Evolutionary conservation across 208 protist species (phyloP).

Genomic region (Leishmania tropica): DNA sequence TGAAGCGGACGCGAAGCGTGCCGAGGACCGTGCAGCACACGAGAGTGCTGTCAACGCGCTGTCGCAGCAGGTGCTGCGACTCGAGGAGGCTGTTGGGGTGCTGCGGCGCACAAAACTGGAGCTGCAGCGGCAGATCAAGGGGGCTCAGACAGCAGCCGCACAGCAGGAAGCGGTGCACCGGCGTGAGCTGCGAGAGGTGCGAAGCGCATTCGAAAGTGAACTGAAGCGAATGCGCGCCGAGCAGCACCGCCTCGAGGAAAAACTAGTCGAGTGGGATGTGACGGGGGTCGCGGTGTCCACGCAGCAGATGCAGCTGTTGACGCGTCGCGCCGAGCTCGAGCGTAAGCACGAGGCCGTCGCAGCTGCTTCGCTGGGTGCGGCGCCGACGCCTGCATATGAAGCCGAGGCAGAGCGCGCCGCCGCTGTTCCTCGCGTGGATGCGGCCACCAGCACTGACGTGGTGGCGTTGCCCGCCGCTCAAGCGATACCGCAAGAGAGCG

Average conservation of each 20-base stretch:
- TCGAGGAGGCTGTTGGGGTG: slow-evolving; percentile 9
- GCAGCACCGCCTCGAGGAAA: neutral
- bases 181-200: neutral
- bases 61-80: slow-evolving; percentile 22
- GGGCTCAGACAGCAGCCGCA: neutral
- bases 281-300: no score
- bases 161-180: neutral
- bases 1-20: neutral
- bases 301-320: neutral
- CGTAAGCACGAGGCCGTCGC: no score
- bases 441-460: neutral
- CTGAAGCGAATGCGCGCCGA: neutral
- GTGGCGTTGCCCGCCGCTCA: neutral
- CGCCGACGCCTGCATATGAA: neutral
- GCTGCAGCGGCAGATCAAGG: slow-evolving; percentile 8
- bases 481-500: no score
- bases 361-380: neutral
- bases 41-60: neutral
- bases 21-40: neutral
- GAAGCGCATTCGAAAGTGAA: neutral
- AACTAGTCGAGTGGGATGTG: neutral
- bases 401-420: neutral
- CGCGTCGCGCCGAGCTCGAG: neutral
- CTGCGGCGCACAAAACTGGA: slow-evolving; percentile 13
- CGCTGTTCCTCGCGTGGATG: neutral